Conservation (phyloP, 164 flowering plant species). For the Cinnamomum micranthum region DNA sequence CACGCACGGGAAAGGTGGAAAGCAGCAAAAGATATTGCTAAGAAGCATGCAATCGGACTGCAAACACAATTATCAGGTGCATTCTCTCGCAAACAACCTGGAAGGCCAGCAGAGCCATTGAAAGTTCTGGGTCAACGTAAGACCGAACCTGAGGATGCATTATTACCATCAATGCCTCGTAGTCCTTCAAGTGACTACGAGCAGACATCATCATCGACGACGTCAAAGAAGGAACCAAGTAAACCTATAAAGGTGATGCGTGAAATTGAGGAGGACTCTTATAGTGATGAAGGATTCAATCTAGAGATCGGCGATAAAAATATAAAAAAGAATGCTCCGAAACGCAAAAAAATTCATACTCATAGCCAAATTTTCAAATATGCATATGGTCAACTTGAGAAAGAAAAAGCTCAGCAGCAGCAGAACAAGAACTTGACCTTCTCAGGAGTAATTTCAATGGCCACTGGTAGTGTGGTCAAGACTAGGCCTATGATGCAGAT, state of each 20-base stretch:
- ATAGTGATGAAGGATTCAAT: conserved; percentile 64
- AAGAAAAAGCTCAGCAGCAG: conserved; percentile 85
- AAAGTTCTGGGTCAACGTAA: conserved; percentile 33
- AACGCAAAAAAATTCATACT: conserved; percentile 65
- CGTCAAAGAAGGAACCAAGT: conserved; percentile 51
- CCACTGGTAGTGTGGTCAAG: conserved; percentile 56
- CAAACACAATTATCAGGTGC: conserved; percentile 73
- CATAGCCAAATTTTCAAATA: conserved; percentile 92
- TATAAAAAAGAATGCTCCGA: conserved; percentile 49
- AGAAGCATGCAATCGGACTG: conserved; percentile 63
- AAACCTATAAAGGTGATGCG: conserved; percentile 61
- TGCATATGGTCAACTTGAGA: conserved; percentile 96
- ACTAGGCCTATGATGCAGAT: conserved; percentile 76
- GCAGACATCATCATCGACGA: conserved; percentile 27
- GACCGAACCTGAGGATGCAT: conserved; percentile 47
- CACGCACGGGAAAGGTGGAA: conserved; percentile 94
- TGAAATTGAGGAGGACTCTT: conserved; percentile 57
- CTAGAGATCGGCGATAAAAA: conserved; percentile 68
- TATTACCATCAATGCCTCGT: conserved; percentile 26
- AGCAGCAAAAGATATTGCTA: conserved; percentile 74
- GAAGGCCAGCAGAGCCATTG: conserved; percentile 23
- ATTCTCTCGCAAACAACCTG: conserved; percentile 66
- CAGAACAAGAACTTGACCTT: conserved; percentile 71
- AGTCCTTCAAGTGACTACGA: conserved; percentile 21
- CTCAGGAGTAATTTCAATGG: conserved; percentile 87